These are phyloP conservation scores for Psidium guajava DNA, from an alignment of 345 rosid genomes.

Conservation along the genomic window DNA sequence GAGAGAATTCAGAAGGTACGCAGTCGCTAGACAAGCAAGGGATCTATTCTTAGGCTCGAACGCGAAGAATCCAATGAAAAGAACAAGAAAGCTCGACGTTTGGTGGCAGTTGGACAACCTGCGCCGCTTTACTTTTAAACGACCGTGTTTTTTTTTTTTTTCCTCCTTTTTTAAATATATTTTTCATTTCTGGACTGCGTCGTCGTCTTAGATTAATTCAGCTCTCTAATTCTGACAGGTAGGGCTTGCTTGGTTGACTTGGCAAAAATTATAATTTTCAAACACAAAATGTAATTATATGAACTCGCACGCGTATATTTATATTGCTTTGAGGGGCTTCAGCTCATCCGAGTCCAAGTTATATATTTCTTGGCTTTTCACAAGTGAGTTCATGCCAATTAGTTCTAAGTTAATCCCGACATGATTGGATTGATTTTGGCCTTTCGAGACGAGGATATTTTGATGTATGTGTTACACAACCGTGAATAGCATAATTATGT, in stretches of 20 bases:
- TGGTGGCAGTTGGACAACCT: background rate
- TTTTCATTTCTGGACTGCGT: background rate
- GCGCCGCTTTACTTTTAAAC: background rate
- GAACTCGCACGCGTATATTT: rapidly evolving
- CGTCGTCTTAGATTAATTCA: background rate
- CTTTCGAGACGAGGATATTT: too few species aligned
- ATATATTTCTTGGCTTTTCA: background rate
- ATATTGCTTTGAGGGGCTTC: background rate
- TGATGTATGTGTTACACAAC: too few species aligned
- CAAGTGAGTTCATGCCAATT: background rate
- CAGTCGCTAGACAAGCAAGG: background rate
- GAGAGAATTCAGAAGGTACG: background rate
- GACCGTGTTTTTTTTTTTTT: background rate
- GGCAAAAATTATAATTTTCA: background rate
- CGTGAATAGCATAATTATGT: too few species aligned
- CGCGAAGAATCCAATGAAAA: background rate
- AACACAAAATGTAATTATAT: background rate
- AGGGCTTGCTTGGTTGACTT: background rate
- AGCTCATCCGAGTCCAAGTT: background rate
- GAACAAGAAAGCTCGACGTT: background rate
- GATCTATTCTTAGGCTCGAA: background rate
- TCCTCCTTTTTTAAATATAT: background rate
- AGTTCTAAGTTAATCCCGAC: background rate
- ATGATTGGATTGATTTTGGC: too few species aligned
- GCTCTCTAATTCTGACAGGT: background rate